phyloP scores from a whole-genome alignment of 129 eudicot genomes.

The sunflower (Helianthus annuus) region HanXRQr2.0-SUNRISE NC_035436.2:155346779-155347278 shows the following conservation, averaged over 20 bases:
- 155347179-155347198: conserved; percentile 43
- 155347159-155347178: conserved; percentile 38
- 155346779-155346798: conserved; percentile 9
- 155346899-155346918: conserved; percentile 38
- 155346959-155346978: neutral
- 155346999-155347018: conserved; percentile 29
- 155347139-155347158: conserved; percentile 53
- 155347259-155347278: conserved; percentile 46
- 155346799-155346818: conserved; percentile 8
- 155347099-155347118: conserved; percentile 33
- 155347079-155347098: conserved; percentile 12
- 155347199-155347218: conserved; percentile 44
- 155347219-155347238: conserved; percentile 45
- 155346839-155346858: conserved; percentile 27
- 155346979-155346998: conserved; percentile 5
- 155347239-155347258: conserved; percentile 44
- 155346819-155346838: neutral
- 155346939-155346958: conserved; percentile 33
- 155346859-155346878: conserved; percentile 31
- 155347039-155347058: conserved; percentile 49
- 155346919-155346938: conserved; percentile 49
- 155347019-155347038: conserved; percentile 29
- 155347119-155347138: conserved; percentile 50
- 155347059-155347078: conserved; percentile 35
- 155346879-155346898: conserved; percentile 27